Conservation (phyloP, 1,284 basidiomycete genomes). For the Cutaneotrichosporon sp. region DNA sequence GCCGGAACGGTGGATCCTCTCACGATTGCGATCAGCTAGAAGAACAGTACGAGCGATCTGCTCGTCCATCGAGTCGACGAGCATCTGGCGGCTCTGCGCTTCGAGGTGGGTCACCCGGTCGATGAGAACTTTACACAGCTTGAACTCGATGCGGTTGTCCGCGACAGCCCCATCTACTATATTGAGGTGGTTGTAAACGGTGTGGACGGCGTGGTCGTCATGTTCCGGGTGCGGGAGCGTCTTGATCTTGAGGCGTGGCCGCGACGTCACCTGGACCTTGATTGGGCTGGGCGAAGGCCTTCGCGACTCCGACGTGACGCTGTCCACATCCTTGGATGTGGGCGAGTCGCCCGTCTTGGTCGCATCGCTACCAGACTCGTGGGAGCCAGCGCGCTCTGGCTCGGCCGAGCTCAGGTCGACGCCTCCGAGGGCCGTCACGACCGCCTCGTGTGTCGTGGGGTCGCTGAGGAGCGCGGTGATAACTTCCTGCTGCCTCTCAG, state of each 20-base stretch:
- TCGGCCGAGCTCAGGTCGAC: not conserved
- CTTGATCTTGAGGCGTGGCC: too few relatives aligned
- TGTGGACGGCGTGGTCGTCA: too few relatives aligned
- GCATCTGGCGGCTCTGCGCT: conserved; percentile 37
- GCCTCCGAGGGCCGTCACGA: not conserved
- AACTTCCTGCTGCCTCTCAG: not conserved
- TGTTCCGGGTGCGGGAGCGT: too few relatives aligned
- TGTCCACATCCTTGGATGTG: conserved; percentile 6
- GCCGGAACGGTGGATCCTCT: too few relatives aligned
- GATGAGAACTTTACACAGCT: conserved; percentile 33
- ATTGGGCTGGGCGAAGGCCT: too few relatives aligned
- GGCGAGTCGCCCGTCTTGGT: not conserved
- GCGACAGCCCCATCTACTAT: too few relatives aligned
- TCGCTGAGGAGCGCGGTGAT: not conserved
- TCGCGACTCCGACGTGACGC: not conserved
- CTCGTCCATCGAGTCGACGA: conserved; percentile 41
- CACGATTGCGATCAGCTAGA: conserved; percentile 42
- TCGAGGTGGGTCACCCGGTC: conserved; percentile 35
- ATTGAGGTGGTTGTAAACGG: too few relatives aligned
- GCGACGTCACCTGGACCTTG: too few relatives aligned
- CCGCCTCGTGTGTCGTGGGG: not conserved
- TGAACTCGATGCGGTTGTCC: conserved; percentile 16
- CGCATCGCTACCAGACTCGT: not conserved
- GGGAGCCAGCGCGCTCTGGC: not conserved
- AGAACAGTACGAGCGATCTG: conserved; percentile 36